phyloP scores from a whole-genome alignment of 2,329 filamentous ascomycete genomes.

The Chaetomium olivaceum region DNA sequence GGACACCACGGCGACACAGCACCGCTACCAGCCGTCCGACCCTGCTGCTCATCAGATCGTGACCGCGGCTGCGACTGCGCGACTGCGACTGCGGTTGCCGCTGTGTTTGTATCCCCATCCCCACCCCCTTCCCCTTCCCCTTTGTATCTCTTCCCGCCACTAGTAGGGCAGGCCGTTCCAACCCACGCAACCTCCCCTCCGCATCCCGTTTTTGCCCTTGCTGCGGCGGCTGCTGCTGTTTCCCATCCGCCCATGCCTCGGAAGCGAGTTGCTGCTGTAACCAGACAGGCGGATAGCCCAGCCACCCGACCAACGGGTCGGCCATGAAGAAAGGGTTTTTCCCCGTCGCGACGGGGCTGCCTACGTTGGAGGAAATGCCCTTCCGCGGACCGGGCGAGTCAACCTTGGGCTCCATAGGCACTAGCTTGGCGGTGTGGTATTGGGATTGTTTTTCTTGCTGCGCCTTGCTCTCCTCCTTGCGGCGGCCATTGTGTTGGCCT shows the following conservation, averaged over 20 bases:
- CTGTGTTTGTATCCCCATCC: too few species aligned
- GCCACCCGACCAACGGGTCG: slow-evolving; percentile 22
- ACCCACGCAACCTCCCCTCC: too few species aligned
- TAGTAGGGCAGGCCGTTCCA: too few species aligned
- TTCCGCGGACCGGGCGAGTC: slow-evolving; percentile 25
- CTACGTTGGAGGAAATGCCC: slow-evolving; percentile 27
- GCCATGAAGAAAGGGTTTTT: slow-evolving; percentile 26
- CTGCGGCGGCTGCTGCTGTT: too few species aligned
- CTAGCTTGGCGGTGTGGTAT: slow-evolving; percentile 6
- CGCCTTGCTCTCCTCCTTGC: not conserved
- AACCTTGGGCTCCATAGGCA: slow-evolving; percentile 28
- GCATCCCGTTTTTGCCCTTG: not conserved
- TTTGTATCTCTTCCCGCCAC: not conserved
- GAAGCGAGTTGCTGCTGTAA: not conserved
- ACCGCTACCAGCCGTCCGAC: not conserved
- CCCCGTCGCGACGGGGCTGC: slow-evolving; percentile 18
- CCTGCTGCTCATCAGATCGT: not conserved
- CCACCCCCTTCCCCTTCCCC: not conserved
- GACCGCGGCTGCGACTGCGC: not conserved
- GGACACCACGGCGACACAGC: slow-evolving; percentile 19
- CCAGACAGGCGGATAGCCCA: slow-evolving; percentile 22
- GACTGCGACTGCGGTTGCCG: too few species aligned
- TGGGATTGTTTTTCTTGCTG: not conserved
- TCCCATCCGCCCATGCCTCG: not conserved
- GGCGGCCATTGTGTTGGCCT: not conserved